Percentiles rank a stretch among this genome's conserved stretches.
These are phyloP conservation scores for Mariannaea elegans DNA, from an alignment of 2,329 filamentous ascomycete species.

Conservation along the genomic window DNA sequence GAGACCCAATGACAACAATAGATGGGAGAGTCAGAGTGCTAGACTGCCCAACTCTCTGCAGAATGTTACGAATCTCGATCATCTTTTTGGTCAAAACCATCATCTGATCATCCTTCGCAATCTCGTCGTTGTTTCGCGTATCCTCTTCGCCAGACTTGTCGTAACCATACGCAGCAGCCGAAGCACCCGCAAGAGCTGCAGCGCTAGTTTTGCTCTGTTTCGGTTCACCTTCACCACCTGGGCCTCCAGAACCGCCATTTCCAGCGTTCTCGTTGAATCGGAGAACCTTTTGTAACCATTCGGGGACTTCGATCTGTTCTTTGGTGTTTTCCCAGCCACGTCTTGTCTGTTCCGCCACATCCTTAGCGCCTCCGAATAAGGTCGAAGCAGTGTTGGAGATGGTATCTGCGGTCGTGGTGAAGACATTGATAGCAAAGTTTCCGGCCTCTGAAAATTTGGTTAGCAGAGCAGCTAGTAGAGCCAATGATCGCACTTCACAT, in stretches of 20 bases:
- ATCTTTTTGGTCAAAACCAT: constrained; percentile 99
- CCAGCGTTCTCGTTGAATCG: constrained; percentile 68
- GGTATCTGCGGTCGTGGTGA: constrained; percentile 76
- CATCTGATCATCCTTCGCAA: constrained; percentile 95
- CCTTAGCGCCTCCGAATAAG: constrained; percentile 76
- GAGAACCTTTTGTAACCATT: constrained; percentile 83
- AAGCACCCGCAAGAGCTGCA: constrained; percentile 73
- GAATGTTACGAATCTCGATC: constrained; percentile 95
- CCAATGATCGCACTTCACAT: constrained; percentile 48
- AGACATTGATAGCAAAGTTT: constrained; percentile 68
- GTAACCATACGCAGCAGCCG: constrained; percentile 82
- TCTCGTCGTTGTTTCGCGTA: constrained; percentile 67
- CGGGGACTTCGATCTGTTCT: constrained; percentile 73
- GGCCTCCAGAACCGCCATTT: constrained; percentile 58
- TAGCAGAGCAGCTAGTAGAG: constrained; percentile 28
- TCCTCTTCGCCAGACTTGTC: constrained; percentile 74
- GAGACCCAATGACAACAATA: constrained; percentile 98
- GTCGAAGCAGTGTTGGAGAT: constrained; percentile 74
- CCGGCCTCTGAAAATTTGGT: constrained; percentile 53
- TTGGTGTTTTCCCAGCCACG: constrained; percentile 86
- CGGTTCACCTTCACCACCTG: constrained; percentile 59
- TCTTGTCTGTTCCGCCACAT: constrained; percentile 80
- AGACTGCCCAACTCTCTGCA: constrained; percentile 92
- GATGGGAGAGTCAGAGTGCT: constrained; percentile 88
- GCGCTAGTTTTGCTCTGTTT: constrained; percentile 68